Evolutionary conservation across 2,329 filamentous ascomycete genomes (phyloP).

Genomic region (Penicillium sp.): DNA sequence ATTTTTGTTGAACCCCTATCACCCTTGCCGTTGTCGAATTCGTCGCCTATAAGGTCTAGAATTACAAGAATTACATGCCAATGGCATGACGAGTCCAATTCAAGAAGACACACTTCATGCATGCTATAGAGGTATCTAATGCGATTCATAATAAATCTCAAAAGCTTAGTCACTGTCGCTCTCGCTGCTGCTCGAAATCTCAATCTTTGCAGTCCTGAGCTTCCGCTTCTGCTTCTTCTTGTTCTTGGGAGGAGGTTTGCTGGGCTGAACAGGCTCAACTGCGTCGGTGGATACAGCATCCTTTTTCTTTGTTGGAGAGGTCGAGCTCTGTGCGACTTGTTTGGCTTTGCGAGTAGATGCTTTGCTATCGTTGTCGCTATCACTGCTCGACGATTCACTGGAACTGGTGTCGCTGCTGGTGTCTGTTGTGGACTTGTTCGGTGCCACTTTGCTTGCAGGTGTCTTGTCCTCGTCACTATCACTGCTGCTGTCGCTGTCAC

Average conservation of each 20-base stretch:
- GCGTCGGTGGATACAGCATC: slow-evolving; percentile 4
- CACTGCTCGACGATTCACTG: slow-evolving; percentile 19
- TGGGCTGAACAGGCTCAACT: slow-evolving; percentile 8
- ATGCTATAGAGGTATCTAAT: slow-evolving; percentile 17
- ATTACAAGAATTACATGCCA: slow-evolving; percentile 2
- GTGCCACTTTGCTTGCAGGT: slow-evolving; percentile 5
- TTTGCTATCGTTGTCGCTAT: slow-evolving; percentile 18
- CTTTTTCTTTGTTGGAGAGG: slow-evolving; percentile 1
- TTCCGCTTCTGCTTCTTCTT: slow-evolving; percentile 26
- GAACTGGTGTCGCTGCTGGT: slow-evolving; percentile 12
- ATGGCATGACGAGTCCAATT: not conserved
- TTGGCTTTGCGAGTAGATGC: slow-evolving; percentile 7
- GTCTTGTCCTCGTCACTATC: slow-evolving; percentile 14
- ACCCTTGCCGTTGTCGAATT: not conserved
- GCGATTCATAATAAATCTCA: slow-evolving; percentile 8
- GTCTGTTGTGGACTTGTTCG: slow-evolving; percentile 14
- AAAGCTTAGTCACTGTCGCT: slow-evolving; percentile 21
- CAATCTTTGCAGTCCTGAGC: slow-evolving; percentile 19
- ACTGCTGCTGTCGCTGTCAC: slow-evolving; percentile 24
- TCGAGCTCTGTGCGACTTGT: slow-evolving; percentile 6
- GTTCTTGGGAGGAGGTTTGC: slow-evolving; percentile 13
- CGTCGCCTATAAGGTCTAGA: too few relatives aligned
- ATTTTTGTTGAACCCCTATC: not conserved
- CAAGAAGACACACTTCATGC: slow-evolving; percentile 1
- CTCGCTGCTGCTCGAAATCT: slow-evolving; percentile 23